Percentiles rank a stretch among this genome's conserved stretches.
These are phyloP conservation scores for Rhizopogon roseolus DNA, from an alignment of 768 basidiomycete species.

Conservation along the genomic window DNA sequence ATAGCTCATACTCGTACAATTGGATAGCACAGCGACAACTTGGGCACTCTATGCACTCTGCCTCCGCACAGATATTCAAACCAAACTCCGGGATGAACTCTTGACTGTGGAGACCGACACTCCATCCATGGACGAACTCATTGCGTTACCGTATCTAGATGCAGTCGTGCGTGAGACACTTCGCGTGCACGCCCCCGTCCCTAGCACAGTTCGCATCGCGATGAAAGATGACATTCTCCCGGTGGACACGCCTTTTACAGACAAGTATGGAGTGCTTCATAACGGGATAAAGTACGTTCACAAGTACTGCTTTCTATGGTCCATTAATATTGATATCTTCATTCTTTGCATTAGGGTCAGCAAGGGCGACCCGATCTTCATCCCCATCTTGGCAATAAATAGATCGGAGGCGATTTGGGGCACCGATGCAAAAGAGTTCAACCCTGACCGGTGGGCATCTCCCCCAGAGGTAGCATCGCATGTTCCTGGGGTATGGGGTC, in stretches of 20 bases:
- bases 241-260: constrained; percentile 39
- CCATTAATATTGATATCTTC: not conserved
- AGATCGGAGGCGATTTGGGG: constrained; percentile 55
- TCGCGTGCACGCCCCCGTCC: constrained; percentile 50
- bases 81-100: constrained; percentile 55
- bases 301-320: not conserved
- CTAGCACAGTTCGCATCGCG: constrained; percentile 37
- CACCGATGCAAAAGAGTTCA: constrained; percentile 57
- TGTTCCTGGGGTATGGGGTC: constrained; percentile 59
- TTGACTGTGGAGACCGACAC: constrained; percentile 45
- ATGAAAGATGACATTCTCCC: constrained; percentile 51
- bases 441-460: constrained; percentile 58
- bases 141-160: constrained; percentile 67
- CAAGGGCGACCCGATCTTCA: constrained; percentile 42
- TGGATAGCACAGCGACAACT: constrained; percentile 32
- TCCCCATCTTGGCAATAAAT: constrained; percentile 54
- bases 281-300: constrained; percentile 32
- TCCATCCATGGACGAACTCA: constrained; percentile 67
- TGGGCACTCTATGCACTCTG: constrained; percentile 61
- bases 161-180: constrained; percentile 56
- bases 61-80: constrained; percentile 43
- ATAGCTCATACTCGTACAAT: not conserved
- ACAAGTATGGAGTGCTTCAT: constrained; percentile 36
- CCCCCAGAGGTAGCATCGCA: constrained; percentile 36
- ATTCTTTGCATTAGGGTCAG: constrained; percentile 22